Conservation (phyloP, 495 filamentous ascomycete species). For the Neurospora sp. region DNA sequence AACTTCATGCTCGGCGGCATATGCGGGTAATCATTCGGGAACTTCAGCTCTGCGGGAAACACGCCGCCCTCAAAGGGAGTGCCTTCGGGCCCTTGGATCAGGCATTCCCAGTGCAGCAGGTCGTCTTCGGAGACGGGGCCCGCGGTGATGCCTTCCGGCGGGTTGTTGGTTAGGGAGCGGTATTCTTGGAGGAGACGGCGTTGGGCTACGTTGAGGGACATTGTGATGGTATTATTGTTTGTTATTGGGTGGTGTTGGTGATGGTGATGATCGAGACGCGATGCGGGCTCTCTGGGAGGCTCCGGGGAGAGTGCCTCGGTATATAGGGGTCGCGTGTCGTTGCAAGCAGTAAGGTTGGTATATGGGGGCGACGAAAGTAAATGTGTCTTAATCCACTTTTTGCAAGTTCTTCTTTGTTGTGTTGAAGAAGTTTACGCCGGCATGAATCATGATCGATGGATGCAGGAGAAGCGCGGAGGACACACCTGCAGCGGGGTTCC, state of each 20-base stretch:
- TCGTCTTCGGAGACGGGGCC: conserved; percentile 92
- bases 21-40: conserved; percentile 92
- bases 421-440: not conserved
- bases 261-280: not conserved
- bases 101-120: conserved; percentile 91
- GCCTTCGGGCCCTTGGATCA: conserved; percentile 90
- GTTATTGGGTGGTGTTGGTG: not conserved
- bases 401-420: not conserved
- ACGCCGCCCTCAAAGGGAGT: conserved; percentile 94
- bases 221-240: conserved; percentile 11
- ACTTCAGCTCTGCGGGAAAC: conserved; percentile 88
- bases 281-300: not conserved
- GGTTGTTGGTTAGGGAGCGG: conserved; percentile 60
- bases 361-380: not conserved
- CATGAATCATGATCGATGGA: not conserved
- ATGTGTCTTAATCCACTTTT: not conserved
- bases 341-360: not conserved
- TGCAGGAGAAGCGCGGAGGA: not conserved
- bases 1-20: conserved; percentile 94
- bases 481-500: not conserved
- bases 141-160: conserved; percentile 88
- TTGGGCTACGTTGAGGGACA: conserved; percentile 63
- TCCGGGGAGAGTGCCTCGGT: not conserved
- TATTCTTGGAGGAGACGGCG: conserved; percentile 97
- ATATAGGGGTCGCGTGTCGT: not conserved